Base-by-base conservation (phyloP, 345 rosid species). In the Schrenkiella parvula region DNA sequence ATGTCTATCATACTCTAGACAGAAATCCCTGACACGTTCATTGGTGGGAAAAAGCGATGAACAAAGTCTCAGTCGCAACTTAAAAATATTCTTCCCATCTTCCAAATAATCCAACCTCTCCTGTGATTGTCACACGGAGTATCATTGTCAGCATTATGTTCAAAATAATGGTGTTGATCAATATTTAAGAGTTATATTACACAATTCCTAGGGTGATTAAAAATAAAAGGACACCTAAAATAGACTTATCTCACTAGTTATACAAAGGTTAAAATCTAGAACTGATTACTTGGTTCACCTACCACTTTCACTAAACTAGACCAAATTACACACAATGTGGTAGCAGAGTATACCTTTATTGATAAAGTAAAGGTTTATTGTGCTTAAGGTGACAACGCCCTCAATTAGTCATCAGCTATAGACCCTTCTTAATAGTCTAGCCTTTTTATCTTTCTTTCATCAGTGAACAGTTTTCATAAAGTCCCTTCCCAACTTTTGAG, bases 1-100 rank as follows among this genome's bases (percentile, higher is more conserved):
- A 82, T 91, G 99, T 71, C 96, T 87, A 80, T 95, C 99, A 82
- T 95, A 95, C 74, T 95, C 99, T 73, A 95, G 90, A 68, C 93
- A 95, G 79, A 95, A 95, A 80, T 95, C 99, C 78, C 98, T 86
- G 39, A 95, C 84, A 52, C 99, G 98, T 79, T 91, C 99, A 60
- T 95, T 95, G 70, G 84, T 68, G 32, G 99, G 98, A 78, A 87
- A 88, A 77, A 95, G 75, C 44, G 99, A 95, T 3, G 98, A 95
- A 80, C 98, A 95, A 56, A 95, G 90, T 78, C 92, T 83, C 76
- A 95, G 74, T 22, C 98, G 95, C 84, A 91, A 81, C 81, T 81
- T 89, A 64, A 89, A 95, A 68, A 90, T 77, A 78, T 75, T 88
- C 73, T 91, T 95, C 68, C 97, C 97, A 82, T 95, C 99, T 87